Evolutionary conservation across 2,329 filamentous ascomycete genomes (phyloP), one percentile per base, ranked within the genome.

Genomic region (Colletotrichum chrysophilum): DNA sequence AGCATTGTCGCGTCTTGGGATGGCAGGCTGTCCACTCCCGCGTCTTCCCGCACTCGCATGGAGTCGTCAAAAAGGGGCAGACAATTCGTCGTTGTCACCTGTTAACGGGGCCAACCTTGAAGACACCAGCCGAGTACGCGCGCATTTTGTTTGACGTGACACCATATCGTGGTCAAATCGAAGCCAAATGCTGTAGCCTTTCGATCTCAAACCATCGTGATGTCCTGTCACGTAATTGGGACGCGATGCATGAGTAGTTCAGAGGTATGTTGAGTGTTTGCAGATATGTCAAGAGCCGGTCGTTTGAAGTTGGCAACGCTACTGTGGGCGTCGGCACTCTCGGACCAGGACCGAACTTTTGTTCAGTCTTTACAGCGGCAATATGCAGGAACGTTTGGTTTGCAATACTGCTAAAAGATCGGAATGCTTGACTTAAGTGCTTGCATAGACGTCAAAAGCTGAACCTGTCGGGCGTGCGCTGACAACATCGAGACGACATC

Each of bases 1-100:
- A 62, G 62, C 62, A 64, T 13, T 66, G 69, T 52, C 56, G 38
- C 38, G 32, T 28, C 61, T 75, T 75, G 73, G 73, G 73, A 75
- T 73, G 73, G 43, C 73, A 75, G 73, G 55, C 67, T 52, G 67
- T 62, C 56, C 24, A 38, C 62, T n/a, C 65, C 36, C 56, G 48
- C n/a, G 34, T 62, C 64, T 30, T 68, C 55, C 70, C 65, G 38
- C 64, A 38, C 69, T 72, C 69, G 69, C 69, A 75, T 64, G 56
- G 43, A 32, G 16, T 62, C 56, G 43, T 60, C 70, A 65, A n/a
- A 67, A 73, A 48, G 12, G 48, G 56, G 73, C 43, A 68, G 56
- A 52, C 12, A 28, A 30, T 55, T 73, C 62, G 62, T 24, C 32
- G 32, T 21, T 72, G 55, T 56, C 21, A 64, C 10, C n/a, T 8